Evolutionary conservation across 257 asterid genomes (phyloP), one percentile per base, ranked within the genome.

Genomic region (Catharanthus roseus): DNA sequence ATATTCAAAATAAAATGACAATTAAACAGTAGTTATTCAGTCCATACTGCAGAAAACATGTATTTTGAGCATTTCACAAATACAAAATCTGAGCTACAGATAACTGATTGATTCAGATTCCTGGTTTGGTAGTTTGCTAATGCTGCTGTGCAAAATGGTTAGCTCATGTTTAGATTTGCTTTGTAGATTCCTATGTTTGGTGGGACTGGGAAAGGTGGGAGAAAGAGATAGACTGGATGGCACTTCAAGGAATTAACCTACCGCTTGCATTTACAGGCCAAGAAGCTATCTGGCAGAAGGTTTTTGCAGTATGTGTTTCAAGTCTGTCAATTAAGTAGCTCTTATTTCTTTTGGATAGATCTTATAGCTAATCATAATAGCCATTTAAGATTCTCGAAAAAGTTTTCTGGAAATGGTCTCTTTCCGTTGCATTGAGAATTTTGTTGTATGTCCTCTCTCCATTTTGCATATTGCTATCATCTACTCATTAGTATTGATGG

Each of bases 121-220:
- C 54, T 68, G 58, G 42, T 62, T 67, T 18, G 53, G 26, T 45
- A 29, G 28, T 38, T 61, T 58, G 58, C 54, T 55, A 49, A 67
- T 75, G 51, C 71, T 56, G 63, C 74, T 75, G 66, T 70, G 75
- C 68, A 54, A 58, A 67, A 72, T 72, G 72, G 78, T 78, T 74
- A 75, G 36, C 72, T 44, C 58, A 68, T 34, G 24, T 73, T 29
- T 62, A 29, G 36, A 55, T 70, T 70, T 54, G 69, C 72, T 62
- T 74, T 73, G 80, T 91, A 93, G 99, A 91, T 85, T 93, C 99
- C 53, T 93, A 84, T 81, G 97, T 88, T 77, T 93, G 99, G 99
- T 93, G 99, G 99, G 91, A 88, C 76, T 93, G 97, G 99, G 83
- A 80, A 85, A 91, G 99, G 86, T 91, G 99, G 97, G 99, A 93